Base-by-base conservation (phyloP, 2,329 filamentous ascomycete genomes). In the Fusarium heterosporum region DNA sequence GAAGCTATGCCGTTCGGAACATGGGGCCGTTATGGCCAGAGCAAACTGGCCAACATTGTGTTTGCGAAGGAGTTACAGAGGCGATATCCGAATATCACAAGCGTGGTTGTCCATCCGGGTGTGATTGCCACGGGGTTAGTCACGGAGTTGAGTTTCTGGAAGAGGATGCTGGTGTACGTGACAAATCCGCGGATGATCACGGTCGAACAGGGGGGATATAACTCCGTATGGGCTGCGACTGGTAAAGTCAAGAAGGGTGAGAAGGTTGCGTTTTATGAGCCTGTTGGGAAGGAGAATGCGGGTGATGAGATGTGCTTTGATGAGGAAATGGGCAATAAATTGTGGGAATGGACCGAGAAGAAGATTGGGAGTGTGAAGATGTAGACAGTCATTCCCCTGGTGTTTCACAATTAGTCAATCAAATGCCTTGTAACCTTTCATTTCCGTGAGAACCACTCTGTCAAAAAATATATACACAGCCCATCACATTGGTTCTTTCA, bases 91-190 rank as follows among this genome's bases (percentile, higher is more conserved):
- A 66, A 77, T 17, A 75, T 84, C 3, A 77, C 76, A 22, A 78
- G 79, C 22, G 77, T 85, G 11, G 78, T 81, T 1, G 68, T 87
- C 1, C 84, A 87, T 54, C 84, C 84, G 0, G 84, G 84, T 3
- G 72, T 79, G 8, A 74, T 78, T 4, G 55, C 64, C 14, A 79
- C 78, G 4, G 65, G 64, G 25, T 66, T 78, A 25, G 62, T 72
- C 19, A 69, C 64, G 6, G 56, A 62, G 16, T 43, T 75, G 58
- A 42, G 61, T 4, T 69, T 69, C 7, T 71, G 67, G 67, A 67
- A 72, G 36, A 64, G 69, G 22, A 60, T 73, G 59, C 41, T 75
- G 34, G 70, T 75, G 36, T 66, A 71, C 22, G 61, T 62, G 26
- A 70, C 71, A 8, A 71, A 73, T 26, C 55, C 61, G 8, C 47